These are phyloP conservation scores for Microsporum audouinii DNA, from an alignment of 2,329 filamentous ascomycete species.

Conservation along the genomic window DNA sequence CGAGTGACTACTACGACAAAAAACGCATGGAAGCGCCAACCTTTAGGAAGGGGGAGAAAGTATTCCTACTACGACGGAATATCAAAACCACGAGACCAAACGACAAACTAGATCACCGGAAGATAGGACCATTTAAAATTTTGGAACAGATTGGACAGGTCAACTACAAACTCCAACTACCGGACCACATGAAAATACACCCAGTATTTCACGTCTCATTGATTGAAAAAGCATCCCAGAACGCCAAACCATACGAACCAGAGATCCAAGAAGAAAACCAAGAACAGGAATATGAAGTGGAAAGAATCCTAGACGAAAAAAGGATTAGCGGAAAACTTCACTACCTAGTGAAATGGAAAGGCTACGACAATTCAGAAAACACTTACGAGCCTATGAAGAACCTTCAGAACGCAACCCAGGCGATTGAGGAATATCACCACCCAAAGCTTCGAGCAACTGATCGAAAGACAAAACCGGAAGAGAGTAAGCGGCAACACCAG, in stretches of 20 bases:
- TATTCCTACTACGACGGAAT: constrained; percentile 1
- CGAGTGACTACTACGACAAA: no score
- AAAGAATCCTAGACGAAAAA: neutral
- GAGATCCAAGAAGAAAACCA: no score
- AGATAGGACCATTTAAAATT: no score
- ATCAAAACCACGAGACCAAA: no score
- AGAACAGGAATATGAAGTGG: constrained; percentile 1
- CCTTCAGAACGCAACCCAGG: neutral
- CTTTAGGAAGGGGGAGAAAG: neutral
- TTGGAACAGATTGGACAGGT: neutral
- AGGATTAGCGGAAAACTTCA: neutral
- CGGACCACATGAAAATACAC: neutral
- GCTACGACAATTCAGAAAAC: constrained; percentile 1
- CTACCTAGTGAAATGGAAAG: no score
- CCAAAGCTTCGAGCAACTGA: no score
- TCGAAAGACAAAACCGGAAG: no score
- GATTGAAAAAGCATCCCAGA: no score
- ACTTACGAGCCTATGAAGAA: neutral
- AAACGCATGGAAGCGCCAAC: neutral
- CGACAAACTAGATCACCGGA: no score
- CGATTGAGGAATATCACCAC: neutral
- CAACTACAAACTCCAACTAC: constrained; percentile 2
- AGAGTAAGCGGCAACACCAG: no score
- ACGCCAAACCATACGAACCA: no score
- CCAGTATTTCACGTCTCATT: no score